These are phyloP conservation scores for Gracilaria gracilis DNA, from an alignment of 23 red algal genomes.

Conservation along the genomic window DNA sequence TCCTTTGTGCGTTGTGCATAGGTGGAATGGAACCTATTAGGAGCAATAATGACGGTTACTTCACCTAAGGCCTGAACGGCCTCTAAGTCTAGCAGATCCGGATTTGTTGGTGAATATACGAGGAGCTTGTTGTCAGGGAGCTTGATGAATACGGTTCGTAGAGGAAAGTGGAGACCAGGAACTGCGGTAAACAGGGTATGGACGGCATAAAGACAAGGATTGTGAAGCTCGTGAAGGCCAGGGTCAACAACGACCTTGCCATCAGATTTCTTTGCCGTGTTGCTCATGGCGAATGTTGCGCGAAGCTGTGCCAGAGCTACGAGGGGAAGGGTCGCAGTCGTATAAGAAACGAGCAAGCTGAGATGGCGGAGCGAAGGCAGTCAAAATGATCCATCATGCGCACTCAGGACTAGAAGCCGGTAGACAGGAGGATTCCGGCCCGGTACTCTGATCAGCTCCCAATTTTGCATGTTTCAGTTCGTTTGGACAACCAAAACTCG, in stretches of 20 bases:
- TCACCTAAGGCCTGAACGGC: conserved; percentile 20
- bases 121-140: conserved; percentile 36
- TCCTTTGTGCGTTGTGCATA: conserved; percentile 27
- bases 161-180: conserved; percentile 14
- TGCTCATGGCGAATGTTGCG: not conserved
- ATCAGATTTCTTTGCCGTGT: conserved; percentile 4
- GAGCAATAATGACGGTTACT: conserved; percentile 47
- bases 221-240: conserved; percentile 17
- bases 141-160: conserved; percentile 35
- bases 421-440: no score
- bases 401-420: no score
- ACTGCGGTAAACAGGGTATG: not conserved
- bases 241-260: conserved; percentile 5
- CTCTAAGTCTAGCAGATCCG: conserved; percentile 30
- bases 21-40: conserved; percentile 31
- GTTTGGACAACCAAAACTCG: no score
- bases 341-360: no score
- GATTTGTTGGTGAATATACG: conserved; percentile 38
- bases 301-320: not conserved
- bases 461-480: no score
- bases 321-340: not conserved
- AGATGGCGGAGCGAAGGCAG: no score
- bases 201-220: conserved; percentile 17
- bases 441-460: no score
- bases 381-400: no score